Evolutionary conservation across 75 land plant genomes (phyloP).

Genomic region (Cryptomeria japonica): DNA sequence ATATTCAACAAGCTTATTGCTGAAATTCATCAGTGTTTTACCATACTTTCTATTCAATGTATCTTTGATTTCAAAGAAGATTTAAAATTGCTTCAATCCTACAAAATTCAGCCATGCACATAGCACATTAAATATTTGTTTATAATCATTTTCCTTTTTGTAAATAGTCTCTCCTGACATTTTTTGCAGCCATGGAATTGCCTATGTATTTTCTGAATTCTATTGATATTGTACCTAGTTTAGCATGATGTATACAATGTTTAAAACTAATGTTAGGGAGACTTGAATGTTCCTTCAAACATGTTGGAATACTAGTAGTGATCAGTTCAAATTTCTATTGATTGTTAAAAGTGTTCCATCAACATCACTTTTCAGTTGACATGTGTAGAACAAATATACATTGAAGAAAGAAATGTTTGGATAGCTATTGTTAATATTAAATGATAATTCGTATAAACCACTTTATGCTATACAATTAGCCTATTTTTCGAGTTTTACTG

Average conservation of each 20-base stretch:
- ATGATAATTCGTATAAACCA: background rate
- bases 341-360: background rate
- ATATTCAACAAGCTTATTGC: background rate
- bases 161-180: background rate
- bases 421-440: too few relatives aligned
- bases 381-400: background rate
- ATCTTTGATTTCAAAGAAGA: background rate
- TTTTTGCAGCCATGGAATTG: background rate
- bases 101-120: background rate
- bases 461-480: background rate
- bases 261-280: background rate
- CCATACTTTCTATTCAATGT: background rate
- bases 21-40: background rate
- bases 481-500: too few relatives aligned
- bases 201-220: background rate
- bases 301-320: background rate
- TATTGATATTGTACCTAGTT: background rate
- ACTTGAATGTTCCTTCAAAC: too few relatives aligned
- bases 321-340: background rate
- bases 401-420: background rate
- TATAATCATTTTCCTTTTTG: background rate
- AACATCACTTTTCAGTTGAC: background rate
- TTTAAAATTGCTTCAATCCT: background rate
- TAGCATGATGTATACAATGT: background rate
- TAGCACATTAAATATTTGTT: background rate